Evolutionary conservation across 371 early-diverging fungal species (phyloP).

Genomic region (Mortierella sp.): DNA sequence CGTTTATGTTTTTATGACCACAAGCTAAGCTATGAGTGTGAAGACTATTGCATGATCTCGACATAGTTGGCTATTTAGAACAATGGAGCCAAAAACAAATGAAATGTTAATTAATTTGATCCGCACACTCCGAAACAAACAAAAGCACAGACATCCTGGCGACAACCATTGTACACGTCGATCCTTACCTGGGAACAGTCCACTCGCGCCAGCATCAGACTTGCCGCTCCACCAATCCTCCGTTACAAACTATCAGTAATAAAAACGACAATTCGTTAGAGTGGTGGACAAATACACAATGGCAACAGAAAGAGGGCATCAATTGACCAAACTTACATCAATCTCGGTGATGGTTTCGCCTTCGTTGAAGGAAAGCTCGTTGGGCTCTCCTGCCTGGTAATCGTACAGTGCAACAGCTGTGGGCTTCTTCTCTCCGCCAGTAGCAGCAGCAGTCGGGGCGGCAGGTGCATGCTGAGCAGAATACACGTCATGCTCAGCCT

Average conservation of each 20-base stretch:
- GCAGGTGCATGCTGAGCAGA: slow-evolving; percentile 13
- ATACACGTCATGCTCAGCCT: slow-evolving; percentile 8
- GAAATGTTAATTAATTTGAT: background rate
- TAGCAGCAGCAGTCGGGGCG: slow-evolving; percentile 14
- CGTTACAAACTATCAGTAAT: slow-evolving; percentile 65
- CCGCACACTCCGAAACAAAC: background rate
- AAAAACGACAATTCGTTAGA: background rate
- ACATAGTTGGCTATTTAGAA: slow-evolving; percentile 67
- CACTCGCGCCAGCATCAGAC: slow-evolving; percentile 66
- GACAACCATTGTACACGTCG: background rate
- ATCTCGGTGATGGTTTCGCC: slow-evolving; percentile 85
- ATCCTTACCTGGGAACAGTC: slow-evolving; percentile 83
- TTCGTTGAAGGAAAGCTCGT: slow-evolving; percentile 87
- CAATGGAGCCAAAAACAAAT: slow-evolving; percentile 5
- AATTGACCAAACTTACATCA: slow-evolving; percentile 60
- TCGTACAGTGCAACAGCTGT: slow-evolving; percentile 84
- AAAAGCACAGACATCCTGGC: background rate
- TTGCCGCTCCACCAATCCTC: slow-evolving; percentile 96
- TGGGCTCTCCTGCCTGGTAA: slow-evolving; percentile 89
- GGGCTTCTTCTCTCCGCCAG: slow-evolving; percentile 53
- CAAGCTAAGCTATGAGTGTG: background rate
- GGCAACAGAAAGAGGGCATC: background rate
- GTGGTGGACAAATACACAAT: background rate
- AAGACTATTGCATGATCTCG: slow-evolving; percentile 48
- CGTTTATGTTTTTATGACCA: background rate